Conservation (phyloP, 169 alveolate genomes). For the Babesia sp. region DNA sequence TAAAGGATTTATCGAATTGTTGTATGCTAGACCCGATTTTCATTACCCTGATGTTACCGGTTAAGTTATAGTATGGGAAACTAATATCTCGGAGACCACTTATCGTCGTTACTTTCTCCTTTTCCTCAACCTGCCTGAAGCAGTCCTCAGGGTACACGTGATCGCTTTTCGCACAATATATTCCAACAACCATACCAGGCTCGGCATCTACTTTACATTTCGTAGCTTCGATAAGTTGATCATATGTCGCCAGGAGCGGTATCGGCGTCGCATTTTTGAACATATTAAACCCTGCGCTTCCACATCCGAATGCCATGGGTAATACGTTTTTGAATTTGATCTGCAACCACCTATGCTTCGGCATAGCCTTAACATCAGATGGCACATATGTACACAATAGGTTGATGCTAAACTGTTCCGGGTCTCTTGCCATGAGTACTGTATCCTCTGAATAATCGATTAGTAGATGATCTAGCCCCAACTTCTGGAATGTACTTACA, state of each 20-base stretch:
- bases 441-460: constrained; percentile 17
- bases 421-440: constrained; percentile 7
- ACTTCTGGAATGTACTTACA: neutral
- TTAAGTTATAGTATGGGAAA: neutral
- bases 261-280: constrained; percentile 12
- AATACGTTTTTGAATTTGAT: constrained; percentile 28
- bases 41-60: neutral
- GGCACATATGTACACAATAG: constrained; percentile 6
- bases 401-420: constrained; percentile 17
- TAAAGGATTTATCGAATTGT: neutral
- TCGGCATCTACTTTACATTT: constrained; percentile 11
- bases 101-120: neutral
- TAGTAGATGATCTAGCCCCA: constrained; percentile 29
- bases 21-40: neutral
- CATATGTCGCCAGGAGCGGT: neutral
- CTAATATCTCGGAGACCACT: neutral
- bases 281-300: constrained; percentile 14
- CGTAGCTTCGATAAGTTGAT: neutral
- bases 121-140: constrained; percentile 7
- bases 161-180: constrained; percentile 16
- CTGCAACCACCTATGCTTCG: constrained; percentile 25
- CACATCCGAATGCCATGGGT: constrained; percentile 27
- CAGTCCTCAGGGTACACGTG: constrained; percentile 26
- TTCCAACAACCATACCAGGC: constrained; percentile 32
- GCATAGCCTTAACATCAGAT: neutral